Percentiles rank a stretch among this genome's conserved stretches.
phyloP scores from a whole-genome alignment of 2,329 filamentous ascomycete species.

The Aspergillus pseudoglaucus region DNA sequence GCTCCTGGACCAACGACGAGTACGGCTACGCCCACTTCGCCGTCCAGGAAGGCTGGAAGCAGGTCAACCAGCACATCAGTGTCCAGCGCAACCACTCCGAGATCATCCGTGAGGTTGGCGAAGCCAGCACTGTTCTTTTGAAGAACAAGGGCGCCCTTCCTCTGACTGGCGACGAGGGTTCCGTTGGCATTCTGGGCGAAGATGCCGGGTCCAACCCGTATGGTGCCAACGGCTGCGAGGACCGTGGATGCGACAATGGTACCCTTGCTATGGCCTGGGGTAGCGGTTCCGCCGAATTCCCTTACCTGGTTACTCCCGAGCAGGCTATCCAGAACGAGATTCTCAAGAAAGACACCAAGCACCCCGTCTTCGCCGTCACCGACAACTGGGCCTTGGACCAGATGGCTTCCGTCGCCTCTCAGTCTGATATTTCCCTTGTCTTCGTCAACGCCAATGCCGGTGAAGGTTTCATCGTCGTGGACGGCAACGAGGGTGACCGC shows the following conservation, averaged over 20 bases:
- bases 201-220: slow-evolving; percentile 69
- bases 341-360: slow-evolving; percentile 50
- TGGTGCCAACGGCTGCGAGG: slow-evolving; percentile 72
- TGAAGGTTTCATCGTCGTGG: slow-evolving; percentile 78
- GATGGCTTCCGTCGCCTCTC: slow-evolving; percentile 45
- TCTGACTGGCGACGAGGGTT: slow-evolving; percentile 65
- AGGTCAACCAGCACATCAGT: slow-evolving; percentile 75
- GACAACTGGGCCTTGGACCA: slow-evolving; percentile 52
- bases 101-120: slow-evolving; percentile 69
- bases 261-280: slow-evolving; percentile 61
- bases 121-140: slow-evolving; percentile 76
- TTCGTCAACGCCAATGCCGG: slow-evolving; percentile 85
- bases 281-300: slow-evolving; percentile 54
- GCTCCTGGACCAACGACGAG: slow-evolving; percentile 76
- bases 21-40: slow-evolving; percentile 62
- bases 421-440: slow-evolving; percentile 60
- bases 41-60: slow-evolving; percentile 52
- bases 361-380: slow-evolving; percentile 55
- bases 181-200: slow-evolving; percentile 70
- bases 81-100: slow-evolving; percentile 68
- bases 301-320: slow-evolving; percentile 57
- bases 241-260: slow-evolving; percentile 58
- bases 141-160: slow-evolving; percentile 77
- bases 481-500: slow-evolving; percentile 79
- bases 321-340: slow-evolving; percentile 62